Conservation (phyloP, 2,329 filamentous ascomycete genomes). For the Graphilbum fragrans region DNA sequence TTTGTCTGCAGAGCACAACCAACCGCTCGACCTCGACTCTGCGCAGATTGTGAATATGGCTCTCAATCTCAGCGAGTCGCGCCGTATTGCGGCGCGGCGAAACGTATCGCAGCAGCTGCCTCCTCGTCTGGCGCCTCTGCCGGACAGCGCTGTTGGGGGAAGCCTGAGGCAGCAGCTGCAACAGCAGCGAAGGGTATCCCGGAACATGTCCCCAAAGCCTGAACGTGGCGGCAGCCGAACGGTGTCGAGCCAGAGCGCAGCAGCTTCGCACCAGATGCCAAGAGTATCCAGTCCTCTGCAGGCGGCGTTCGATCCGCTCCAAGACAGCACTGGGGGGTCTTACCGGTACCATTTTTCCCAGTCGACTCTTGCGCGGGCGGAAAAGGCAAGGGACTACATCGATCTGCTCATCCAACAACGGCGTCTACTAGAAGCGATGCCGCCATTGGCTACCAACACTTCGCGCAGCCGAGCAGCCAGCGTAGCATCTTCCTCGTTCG, state of each 20-base stretch:
- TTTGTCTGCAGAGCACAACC: not conserved
- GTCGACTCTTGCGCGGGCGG: conserved; percentile 68
- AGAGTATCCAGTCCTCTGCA: conserved; percentile 32
- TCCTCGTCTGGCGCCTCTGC: conserved; percentile 37
- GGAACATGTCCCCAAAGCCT: conserved; percentile 47
- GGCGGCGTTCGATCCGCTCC: conserved; percentile 13
- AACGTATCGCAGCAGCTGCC: conserved; percentile 39
- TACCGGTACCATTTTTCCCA: conserved; percentile 60
- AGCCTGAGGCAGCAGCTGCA: conserved; percentile 59
- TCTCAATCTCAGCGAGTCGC: conserved; percentile 73
- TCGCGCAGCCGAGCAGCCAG: conserved; percentile 25
- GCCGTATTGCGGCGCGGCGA: conserved; percentile 49
- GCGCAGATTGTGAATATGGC: conserved; percentile 90
- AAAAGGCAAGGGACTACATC: conserved; percentile 74
- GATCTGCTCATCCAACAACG: conserved; percentile 80
- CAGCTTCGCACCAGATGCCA: conserved; percentile 12
- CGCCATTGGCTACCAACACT: conserved; percentile 48
- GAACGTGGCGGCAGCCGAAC: conserved; percentile 22
- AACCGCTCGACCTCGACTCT: conserved; percentile 55
- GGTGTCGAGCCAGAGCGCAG: not conserved
- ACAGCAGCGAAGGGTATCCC: conserved; percentile 52
- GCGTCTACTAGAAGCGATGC: conserved; percentile 64
- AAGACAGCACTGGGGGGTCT: conserved; percentile 23
- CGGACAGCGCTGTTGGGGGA: conserved; percentile 39
- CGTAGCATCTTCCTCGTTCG: conserved; percentile 12